phyloP scores from a whole-genome alignment of 768 basidiomycete species.

The Hemileccinum rubropunctum region DNA sequence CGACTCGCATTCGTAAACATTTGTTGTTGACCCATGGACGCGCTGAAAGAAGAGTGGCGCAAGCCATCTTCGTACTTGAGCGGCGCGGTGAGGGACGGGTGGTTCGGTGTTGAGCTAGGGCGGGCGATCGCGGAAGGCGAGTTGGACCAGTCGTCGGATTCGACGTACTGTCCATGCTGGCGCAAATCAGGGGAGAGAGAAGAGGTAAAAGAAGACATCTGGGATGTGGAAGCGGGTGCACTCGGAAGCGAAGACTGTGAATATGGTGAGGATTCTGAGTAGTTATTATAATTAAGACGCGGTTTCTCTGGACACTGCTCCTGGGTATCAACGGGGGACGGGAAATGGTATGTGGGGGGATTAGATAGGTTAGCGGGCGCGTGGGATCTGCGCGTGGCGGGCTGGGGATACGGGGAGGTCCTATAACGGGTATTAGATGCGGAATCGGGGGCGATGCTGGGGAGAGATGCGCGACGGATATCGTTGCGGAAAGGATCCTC shows the following conservation, averaged over 20 bases:
- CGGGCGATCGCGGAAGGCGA: constrained; percentile 60
- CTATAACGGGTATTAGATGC: constrained; percentile 42
- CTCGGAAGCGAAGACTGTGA: constrained; percentile 50
- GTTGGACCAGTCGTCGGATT: constrained; percentile 53
- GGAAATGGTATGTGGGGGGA: constrained; percentile 57
- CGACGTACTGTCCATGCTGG: constrained; percentile 40
- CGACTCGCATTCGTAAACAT: constrained; percentile 68
- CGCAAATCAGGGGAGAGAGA: constrained; percentile 48
- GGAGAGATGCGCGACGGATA: constrained; percentile 61
- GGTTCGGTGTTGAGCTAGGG: constrained; percentile 64
- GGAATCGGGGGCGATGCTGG: constrained; percentile 53
- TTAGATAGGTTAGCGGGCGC: constrained; percentile 38
- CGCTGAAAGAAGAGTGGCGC: constrained; percentile 67
- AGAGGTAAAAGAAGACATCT: constrained; percentile 48
- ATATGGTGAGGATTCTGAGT: constrained; percentile 41
- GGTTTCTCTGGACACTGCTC: constrained; percentile 38
- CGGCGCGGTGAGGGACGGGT: constrained; percentile 45
- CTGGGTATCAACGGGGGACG: constrained; percentile 39
- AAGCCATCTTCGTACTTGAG: constrained; percentile 71
- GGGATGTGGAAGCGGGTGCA: constrained; percentile 49
- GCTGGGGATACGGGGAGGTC: constrained; percentile 55
- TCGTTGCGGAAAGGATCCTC: constrained; percentile 57
- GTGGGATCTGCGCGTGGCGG: constrained; percentile 46
- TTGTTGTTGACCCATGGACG: constrained; percentile 54
- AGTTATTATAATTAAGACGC: constrained; percentile 38